Evolutionary conservation across 2,329 filamentous ascomycete species (phyloP).

Genomic region (Pseudofabraea citricarpa): DNA sequence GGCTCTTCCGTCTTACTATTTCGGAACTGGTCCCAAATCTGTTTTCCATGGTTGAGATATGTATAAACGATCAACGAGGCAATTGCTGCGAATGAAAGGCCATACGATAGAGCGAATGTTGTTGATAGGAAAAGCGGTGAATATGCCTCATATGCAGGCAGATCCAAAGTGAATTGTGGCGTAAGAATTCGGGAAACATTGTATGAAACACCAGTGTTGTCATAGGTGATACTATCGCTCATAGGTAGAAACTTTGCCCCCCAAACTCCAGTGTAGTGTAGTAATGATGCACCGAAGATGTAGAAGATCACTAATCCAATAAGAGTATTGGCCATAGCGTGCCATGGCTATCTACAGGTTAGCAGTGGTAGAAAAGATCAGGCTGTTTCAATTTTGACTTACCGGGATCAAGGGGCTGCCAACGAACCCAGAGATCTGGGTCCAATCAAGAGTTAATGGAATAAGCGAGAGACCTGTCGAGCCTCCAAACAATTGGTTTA

Average conservation of each 20-base stretch:
- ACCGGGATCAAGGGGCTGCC: constrained; percentile 34
- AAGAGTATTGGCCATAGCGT: constrained; percentile 68
- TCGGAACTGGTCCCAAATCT: constrained; percentile 45
- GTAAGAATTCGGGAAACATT: constrained; percentile 61
- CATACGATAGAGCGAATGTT: constrained; percentile 63
- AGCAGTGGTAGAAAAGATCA: too few relatives aligned
- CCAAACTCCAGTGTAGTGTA: constrained; percentile 66
- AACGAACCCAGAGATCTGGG: constrained; percentile 46
- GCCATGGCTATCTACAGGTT: constrained; percentile 55
- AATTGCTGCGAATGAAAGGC: constrained; percentile 66
- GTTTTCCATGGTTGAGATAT: constrained; percentile 59
- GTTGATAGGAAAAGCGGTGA: constrained; percentile 67
- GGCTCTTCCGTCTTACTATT: constrained; percentile 29
- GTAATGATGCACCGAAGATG: constrained; percentile 48
- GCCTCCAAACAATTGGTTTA: constrained; percentile 72
- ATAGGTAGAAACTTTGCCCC: constrained; percentile 63
- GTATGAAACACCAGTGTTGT: constrained; percentile 62
- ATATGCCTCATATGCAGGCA: constrained; percentile 59
- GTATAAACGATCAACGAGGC: constrained; percentile 64
- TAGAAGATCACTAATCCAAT: constrained; percentile 64
- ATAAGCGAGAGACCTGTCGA: constrained; percentile 60
- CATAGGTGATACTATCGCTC: constrained; percentile 65
- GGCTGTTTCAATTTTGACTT: too few relatives aligned
- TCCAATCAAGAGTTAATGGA: constrained; percentile 74
- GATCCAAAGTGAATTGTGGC: constrained; percentile 55